Evolutionary conservation across 768 basidiomycete species (phyloP).

Genomic region (Lepiota venenata): DNA sequence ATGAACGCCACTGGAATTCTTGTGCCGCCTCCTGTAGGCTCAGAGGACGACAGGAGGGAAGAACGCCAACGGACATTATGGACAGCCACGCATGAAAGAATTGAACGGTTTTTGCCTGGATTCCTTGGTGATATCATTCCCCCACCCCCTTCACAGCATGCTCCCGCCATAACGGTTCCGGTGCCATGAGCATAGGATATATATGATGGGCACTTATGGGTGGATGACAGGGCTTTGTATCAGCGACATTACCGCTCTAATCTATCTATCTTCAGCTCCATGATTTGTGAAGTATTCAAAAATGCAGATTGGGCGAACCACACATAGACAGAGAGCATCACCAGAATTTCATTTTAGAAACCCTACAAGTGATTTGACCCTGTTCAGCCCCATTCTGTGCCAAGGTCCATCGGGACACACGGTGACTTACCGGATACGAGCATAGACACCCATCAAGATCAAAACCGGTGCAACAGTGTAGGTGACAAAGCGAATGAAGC

Average conservation of each 20-base stretch:
- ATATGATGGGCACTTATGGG: background rate
- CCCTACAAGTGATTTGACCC: slow-evolving; percentile 28
- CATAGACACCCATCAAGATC: slow-evolving; percentile 39
- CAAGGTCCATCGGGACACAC: background rate
- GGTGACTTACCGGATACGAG: slow-evolving; percentile 50
- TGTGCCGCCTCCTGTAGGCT: slow-evolving; percentile 48
- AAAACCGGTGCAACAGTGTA: slow-evolving; percentile 55
- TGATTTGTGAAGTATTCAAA: background rate
- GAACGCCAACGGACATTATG: slow-evolving; percentile 72
- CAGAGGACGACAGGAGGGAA: slow-evolving; percentile 44
- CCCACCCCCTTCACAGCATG: slow-evolving; percentile 17
- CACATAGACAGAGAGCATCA: background rate
- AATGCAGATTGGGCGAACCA: background rate
- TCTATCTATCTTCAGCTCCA: background rate
- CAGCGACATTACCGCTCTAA: background rate
- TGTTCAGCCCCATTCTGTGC: background rate
- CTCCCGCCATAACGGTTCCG: slow-evolving; percentile 11
- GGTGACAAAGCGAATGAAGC: slow-evolving; percentile 41
- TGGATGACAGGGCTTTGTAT: background rate
- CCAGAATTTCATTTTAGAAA: slow-evolving; percentile 52
- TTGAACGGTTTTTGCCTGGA: slow-evolving; percentile 90
- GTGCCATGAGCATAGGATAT: slow-evolving; percentile 7
- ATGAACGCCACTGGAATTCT: slow-evolving; percentile 91
- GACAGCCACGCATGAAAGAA: slow-evolving; percentile 79
- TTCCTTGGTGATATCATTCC: slow-evolving; percentile 76